Evolutionary conservation across 2,329 filamentous ascomycete genomes (phyloP).

Genomic region (Aspergillus bombycis): DNA sequence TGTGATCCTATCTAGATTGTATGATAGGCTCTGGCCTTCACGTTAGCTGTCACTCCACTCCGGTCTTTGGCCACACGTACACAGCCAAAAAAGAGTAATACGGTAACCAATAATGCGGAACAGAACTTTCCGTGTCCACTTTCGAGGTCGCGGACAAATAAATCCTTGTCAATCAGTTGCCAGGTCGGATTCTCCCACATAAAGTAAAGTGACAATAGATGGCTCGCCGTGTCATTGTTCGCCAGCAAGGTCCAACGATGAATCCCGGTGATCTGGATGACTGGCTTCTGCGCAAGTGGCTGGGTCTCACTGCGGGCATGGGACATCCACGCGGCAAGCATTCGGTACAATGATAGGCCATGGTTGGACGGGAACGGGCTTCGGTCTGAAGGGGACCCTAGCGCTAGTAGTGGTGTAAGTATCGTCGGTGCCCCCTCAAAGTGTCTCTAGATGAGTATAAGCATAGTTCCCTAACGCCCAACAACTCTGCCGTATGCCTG

Average conservation of each 20-base stretch:
- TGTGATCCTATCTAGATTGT: conserved; percentile 25
- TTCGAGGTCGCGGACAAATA: conserved; percentile 26
- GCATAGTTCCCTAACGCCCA: not conserved
- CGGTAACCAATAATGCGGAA: conserved; percentile 24
- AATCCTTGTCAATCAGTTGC: conserved; percentile 26
- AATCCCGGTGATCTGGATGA: conserved; percentile 20
- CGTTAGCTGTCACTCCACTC: conserved; percentile 6
- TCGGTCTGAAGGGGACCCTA: conserved; percentile 13
- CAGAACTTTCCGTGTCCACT: conserved; percentile 19
- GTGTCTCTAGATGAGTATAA: conserved; percentile 10
- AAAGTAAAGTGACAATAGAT: conserved; percentile 29
- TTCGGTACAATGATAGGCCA: conserved; percentile 20
- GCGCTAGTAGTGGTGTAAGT: conserved; percentile 16
- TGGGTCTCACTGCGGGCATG: conserved; percentile 7
- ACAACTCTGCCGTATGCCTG: not conserved
- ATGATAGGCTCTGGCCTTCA: conserved; percentile 25
- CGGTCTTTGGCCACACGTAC: conserved; percentile 12
- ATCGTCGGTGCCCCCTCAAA: conserved; percentile 16
- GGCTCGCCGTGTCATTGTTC: conserved; percentile 26
- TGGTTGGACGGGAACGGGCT: conserved; percentile 10
- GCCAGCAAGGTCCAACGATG: conserved; percentile 25
- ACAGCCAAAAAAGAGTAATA: conserved; percentile 27
- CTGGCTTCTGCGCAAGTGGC: conserved; percentile 13
- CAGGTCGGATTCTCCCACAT: conserved; percentile 31
- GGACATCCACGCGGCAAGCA: conserved; percentile 19